Percentiles rank a stretch among this genome's conserved stretches.
Conservation (phyloP, 2,329 filamentous ascomycete genomes). For the Sporothrix variecibatus region DNA sequence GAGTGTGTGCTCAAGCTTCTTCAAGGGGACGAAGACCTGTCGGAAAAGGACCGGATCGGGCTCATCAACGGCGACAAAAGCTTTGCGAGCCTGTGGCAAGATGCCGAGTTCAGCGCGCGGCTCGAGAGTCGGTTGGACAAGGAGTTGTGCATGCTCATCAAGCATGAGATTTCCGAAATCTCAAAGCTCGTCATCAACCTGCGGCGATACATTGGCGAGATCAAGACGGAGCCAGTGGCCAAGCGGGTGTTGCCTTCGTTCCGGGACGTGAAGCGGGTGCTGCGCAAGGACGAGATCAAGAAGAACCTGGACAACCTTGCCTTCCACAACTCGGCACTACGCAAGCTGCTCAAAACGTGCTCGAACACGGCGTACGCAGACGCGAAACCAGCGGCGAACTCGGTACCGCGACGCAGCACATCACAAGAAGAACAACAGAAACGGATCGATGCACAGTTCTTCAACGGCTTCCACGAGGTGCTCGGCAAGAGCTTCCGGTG, state of each 20-base stretch:
- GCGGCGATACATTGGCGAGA: slow-evolving; percentile 19
- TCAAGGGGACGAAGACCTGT: slow-evolving; percentile 29
- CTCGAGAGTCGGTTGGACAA: slow-evolving; percentile 27
- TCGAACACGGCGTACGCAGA: slow-evolving; percentile 27
- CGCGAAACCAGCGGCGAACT: neutral
- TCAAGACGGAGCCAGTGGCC: slow-evolving; percentile 16
- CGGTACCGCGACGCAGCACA: neutral
- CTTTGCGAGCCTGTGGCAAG: slow-evolving; percentile 28
- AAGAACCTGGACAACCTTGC: slow-evolving; percentile 21
- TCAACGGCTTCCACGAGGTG: slow-evolving; percentile 29
- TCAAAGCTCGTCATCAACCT: slow-evolving; percentile 22
- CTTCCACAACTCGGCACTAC: slow-evolving; percentile 23
- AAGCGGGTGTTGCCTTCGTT: slow-evolving; percentile 16
- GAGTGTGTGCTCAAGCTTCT: slow-evolving; percentile 28
- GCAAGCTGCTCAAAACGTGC: slow-evolving; percentile 26
- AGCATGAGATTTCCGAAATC: slow-evolving; percentile 28
- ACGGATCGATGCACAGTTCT: slow-evolving; percentile 25
- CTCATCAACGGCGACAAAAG: slow-evolving; percentile 28
- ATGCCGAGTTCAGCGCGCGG: slow-evolving; percentile 27
- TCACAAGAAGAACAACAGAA: slow-evolving; percentile 24
- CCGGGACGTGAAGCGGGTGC: slow-evolving; percentile 24
- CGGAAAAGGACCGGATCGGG: slow-evolving; percentile 28
- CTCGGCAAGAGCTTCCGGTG: slow-evolving; percentile 29
- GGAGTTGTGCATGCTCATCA: slow-evolving; percentile 27
- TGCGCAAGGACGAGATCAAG: slow-evolving; percentile 27